Evolutionary conservation across 2,329 filamentous ascomycete species (phyloP).

Genomic region (Allantophomopsis cytisporea): DNA sequence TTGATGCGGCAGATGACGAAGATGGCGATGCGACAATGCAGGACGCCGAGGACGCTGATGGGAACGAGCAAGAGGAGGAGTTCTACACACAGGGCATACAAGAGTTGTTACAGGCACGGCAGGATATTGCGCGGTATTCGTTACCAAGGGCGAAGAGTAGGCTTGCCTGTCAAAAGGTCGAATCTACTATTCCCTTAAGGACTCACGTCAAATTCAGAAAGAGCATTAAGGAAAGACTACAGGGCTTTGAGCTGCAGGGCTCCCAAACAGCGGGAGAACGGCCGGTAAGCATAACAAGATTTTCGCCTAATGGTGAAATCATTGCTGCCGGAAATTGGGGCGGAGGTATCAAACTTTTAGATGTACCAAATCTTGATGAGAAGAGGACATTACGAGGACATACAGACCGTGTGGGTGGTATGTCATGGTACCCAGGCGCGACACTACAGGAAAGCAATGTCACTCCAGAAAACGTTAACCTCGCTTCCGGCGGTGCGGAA

Average conservation of each 20-base stretch:
- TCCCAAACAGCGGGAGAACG: conserved; percentile 87
- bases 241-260: conserved; percentile 79
- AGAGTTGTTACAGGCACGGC: conserved; percentile 62
- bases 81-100: conserved; percentile 82
- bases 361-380: conserved; percentile 69
- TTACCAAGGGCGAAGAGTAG: conserved; percentile 69
- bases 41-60: conserved; percentile 38
- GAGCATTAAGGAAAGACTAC: conserved; percentile 68
- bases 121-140: conserved; percentile 71
- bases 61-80: conserved; percentile 68
- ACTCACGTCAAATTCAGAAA: conserved; percentile 91
- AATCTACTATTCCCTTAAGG: conserved; percentile 71
- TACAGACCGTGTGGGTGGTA: conserved; percentile 75
- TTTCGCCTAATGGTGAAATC: conserved; percentile 72
- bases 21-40: conserved; percentile 47
- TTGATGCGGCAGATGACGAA: conserved; percentile 36
- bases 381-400: conserved; percentile 70
- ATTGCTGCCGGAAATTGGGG: conserved; percentile 90
- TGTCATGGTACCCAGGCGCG: conserved; percentile 80
- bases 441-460: conserved; percentile 60
- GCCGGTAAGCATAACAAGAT: conserved; percentile 81
- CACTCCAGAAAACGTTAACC: conserved; percentile 61
- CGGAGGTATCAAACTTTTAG: conserved; percentile 74
- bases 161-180: conserved; percentile 63
- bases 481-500: conserved; percentile 84